Conservation (phyloP, 2,329 filamentous ascomycete species). For the Pseudopyrenochaeta lycopersici region DNA sequence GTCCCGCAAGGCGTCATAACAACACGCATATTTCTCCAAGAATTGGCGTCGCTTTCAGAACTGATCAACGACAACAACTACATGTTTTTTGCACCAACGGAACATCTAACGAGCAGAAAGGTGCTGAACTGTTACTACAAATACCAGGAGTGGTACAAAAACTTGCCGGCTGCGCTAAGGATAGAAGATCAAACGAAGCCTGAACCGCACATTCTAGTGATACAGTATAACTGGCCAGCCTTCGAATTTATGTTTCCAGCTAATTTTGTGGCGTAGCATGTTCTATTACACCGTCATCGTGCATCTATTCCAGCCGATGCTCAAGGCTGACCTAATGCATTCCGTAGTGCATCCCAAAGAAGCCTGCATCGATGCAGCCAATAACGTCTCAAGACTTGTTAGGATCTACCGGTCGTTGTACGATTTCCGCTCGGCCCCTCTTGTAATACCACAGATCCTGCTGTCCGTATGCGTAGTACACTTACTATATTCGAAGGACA, state of each 20-base stretch:
- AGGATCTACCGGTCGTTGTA: slow-evolving; percentile 56
- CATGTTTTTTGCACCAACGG: slow-evolving; percentile 74
- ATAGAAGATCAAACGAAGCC: slow-evolving; percentile 63
- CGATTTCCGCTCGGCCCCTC: slow-evolving; percentile 50
- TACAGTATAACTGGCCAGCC: slow-evolving; percentile 69
- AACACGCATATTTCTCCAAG: slow-evolving; percentile 50
- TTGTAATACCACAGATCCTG: slow-evolving; percentile 52
- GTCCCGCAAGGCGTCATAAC: slow-evolving; percentile 27
- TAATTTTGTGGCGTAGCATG: slow-evolving; percentile 58
- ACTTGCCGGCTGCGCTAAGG: slow-evolving; percentile 70
- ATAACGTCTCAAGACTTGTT: slow-evolving; percentile 54
- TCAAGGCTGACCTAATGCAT: slow-evolving; percentile 67
- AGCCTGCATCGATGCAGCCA: slow-evolving; percentile 65
- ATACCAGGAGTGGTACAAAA: slow-evolving; percentile 76
- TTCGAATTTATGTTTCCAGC: background rate
- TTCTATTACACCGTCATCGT: slow-evolving; percentile 76
- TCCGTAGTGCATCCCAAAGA: slow-evolving; percentile 71
- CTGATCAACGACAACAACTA: slow-evolving; percentile 76
- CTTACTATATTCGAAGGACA: slow-evolving; percentile 54
- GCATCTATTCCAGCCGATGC: slow-evolving; percentile 77
- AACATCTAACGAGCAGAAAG: slow-evolving; percentile 69
- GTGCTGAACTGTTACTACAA: slow-evolving; percentile 72
- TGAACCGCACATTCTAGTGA: slow-evolving; percentile 75
- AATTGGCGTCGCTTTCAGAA: slow-evolving; percentile 77
- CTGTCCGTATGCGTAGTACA: slow-evolving; percentile 56